Conservation (phyloP, 202 grass and related monocot genomes). For the Panicum hallii region DNA sequence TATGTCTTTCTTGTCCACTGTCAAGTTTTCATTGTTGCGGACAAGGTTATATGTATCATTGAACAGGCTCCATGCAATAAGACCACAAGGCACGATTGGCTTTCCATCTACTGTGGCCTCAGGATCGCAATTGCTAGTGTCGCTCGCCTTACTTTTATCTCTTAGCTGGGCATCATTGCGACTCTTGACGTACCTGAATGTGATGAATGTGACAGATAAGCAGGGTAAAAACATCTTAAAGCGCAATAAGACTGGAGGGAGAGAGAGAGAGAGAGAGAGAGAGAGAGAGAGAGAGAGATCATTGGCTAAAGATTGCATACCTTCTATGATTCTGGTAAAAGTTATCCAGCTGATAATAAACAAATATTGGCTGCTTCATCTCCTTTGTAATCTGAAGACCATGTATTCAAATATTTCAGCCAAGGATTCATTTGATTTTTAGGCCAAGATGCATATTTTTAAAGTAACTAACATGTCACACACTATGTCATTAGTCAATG, state of each 20-base stretch:
- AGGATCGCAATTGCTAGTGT: conserved; percentile 66
- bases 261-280: background rate
- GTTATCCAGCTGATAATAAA: conserved; percentile 98
- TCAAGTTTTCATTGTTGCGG: conserved; percentile 40
- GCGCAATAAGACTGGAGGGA: background rate
- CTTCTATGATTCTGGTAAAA: conserved; percentile 99
- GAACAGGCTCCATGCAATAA: conserved; percentile 96
- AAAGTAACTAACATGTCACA: conserved; percentile 3
- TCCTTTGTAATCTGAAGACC: conserved; percentile 77
- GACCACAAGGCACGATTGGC: conserved; percentile 85
- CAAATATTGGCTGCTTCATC: conserved; percentile 87
- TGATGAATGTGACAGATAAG: conserved; percentile 18
- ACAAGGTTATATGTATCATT: conserved; percentile 86
- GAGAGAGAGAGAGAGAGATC: background rate
- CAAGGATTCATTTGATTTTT: background rate
- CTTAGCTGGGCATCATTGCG: conserved; percentile 79
- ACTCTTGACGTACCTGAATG: conserved; percentile 94
- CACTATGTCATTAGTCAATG: background rate
- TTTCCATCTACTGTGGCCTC: conserved; percentile 56
- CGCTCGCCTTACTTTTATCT: conserved; percentile 45
- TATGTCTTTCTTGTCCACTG: conserved; percentile 75
- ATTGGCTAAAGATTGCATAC: conserved; percentile 45
- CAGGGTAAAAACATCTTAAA: conserved; percentile 25
- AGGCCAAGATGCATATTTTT: conserved; percentile 15
- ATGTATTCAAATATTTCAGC: conserved; percentile 35